phyloP scores from a whole-genome alignment of 2,329 filamentous ascomycete species.

The Fusarium siculi region DNA sequence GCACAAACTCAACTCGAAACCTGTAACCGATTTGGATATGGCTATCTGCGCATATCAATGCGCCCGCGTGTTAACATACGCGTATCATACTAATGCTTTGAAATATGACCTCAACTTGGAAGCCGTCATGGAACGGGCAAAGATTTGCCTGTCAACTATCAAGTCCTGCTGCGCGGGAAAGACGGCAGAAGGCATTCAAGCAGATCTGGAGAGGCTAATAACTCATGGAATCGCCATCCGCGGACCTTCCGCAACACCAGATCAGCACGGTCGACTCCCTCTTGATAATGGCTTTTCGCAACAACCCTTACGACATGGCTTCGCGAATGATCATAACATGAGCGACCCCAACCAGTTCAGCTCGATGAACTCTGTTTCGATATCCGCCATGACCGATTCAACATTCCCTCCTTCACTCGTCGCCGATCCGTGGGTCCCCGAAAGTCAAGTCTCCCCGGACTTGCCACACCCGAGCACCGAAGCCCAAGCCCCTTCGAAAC shows the following conservation, averaged over 20 bases:
- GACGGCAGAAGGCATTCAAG: constrained; percentile 58
- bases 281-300: constrained; percentile 38
- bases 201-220: constrained; percentile 64
- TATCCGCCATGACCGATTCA: constrained; percentile 44
- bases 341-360: constrained; percentile 34
- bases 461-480: constrained; percentile 35
- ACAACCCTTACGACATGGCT: constrained; percentile 38
- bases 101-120: constrained; percentile 59
- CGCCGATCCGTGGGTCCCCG: constrained; percentile 45
- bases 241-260: constrained; percentile 34
- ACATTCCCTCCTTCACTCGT: constrained; percentile 47
- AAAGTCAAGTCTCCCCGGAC: constrained; percentile 44
- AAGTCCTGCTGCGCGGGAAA: constrained; percentile 62
- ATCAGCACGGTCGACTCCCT: constrained; percentile 23
- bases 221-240: constrained; percentile 53
- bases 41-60: constrained; percentile 67
- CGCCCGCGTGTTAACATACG: constrained; percentile 63
- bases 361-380: constrained; percentile 21
- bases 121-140: constrained; percentile 60
- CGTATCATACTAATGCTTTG: constrained; percentile 56
- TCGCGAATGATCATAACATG: constrained; percentile 46
- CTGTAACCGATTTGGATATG: constrained; percentile 65
- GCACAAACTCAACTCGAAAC: constrained; percentile 61
- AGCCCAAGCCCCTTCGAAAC: constrained; percentile 23
- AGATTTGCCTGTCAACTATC: constrained; percentile 62